Evolutionary conservation across 2,329 filamentous ascomycete species (phyloP).

Genomic region (Colletotrichum lentis): DNA sequence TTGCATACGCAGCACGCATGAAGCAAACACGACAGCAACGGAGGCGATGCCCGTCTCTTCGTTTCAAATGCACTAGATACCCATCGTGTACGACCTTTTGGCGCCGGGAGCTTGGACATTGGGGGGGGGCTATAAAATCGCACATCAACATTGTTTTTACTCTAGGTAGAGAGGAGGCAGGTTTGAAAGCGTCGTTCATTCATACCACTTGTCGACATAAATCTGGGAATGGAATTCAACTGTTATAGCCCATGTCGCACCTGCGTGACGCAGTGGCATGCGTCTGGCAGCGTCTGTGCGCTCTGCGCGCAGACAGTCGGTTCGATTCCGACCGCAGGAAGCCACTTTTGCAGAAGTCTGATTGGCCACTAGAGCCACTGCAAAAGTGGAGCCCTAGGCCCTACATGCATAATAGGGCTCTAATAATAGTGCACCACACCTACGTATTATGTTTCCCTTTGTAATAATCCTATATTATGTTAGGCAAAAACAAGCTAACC

Average conservation of each 20-base stretch:
- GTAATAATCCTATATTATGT: too few species aligned
- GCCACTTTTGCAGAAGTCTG: too few species aligned
- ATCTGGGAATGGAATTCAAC: not conserved
- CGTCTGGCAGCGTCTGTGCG: too few species aligned
- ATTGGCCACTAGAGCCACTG: too few species aligned
- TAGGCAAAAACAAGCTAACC: too few species aligned
- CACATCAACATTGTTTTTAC: not conserved
- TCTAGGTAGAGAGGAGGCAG: not conserved
- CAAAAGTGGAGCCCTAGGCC: too few species aligned
- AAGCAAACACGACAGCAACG: not conserved
- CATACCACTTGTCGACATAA: slow-evolving; percentile 8
- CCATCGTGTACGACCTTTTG: slow-evolving; percentile 38
- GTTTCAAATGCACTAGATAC: slow-evolving; percentile 40
- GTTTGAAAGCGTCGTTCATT: slow-evolving; percentile 31
- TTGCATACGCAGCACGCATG: not conserved
- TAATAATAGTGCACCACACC: too few species aligned
- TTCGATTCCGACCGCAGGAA: too few species aligned
- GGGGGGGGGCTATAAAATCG: slow-evolving; percentile 27
- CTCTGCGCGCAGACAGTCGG: too few species aligned
- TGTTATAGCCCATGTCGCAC: slow-evolving; percentile 23
- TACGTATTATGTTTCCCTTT: too few species aligned
- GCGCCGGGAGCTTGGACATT: slow-evolving; percentile 24
- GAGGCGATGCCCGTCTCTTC: slow-evolving; percentile 35
- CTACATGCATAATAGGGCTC: too few species aligned
- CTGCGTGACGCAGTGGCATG: too few species aligned